Percentiles rank a stretch among this genome's conserved stretches.
phyloP scores from a whole-genome alignment of 768 basidiomycete species.

The Panaeolus papilionaceus region DNA sequence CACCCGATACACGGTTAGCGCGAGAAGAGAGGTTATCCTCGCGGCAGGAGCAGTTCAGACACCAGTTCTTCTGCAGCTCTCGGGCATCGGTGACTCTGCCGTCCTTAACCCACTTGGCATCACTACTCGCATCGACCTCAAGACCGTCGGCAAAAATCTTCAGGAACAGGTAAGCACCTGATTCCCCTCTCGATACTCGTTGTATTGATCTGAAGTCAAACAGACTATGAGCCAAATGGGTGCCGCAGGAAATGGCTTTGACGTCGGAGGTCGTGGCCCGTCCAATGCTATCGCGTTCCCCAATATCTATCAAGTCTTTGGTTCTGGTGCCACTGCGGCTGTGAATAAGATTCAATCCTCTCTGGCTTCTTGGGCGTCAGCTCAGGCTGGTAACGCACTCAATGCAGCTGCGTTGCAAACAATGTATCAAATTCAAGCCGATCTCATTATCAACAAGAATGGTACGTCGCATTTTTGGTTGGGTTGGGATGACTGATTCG shows the following conservation, averaged over 20 bases:
- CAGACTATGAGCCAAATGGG: conserved; percentile 45
- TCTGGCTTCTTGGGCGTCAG: conserved; percentile 47
- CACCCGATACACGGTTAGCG: conserved; percentile 46
- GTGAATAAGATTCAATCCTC: conserved; percentile 44
- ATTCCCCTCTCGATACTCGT: background rate
- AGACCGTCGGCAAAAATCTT: conserved; percentile 60
- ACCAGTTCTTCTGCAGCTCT: conserved; percentile 56
- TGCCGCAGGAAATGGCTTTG: conserved; percentile 45
- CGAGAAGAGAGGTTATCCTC: conserved; percentile 56
- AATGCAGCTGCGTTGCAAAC: conserved; percentile 46
- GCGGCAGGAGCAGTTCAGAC: conserved; percentile 60
- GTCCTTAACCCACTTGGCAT: conserved; percentile 54
- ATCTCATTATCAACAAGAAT: conserved; percentile 52
- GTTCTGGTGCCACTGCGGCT: conserved; percentile 36
- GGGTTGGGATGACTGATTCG: background rate
- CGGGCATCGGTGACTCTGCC: conserved; percentile 59
- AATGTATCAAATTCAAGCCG: conserved; percentile 53
- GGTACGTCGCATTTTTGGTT: conserved; percentile 33
- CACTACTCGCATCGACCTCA: conserved; percentile 48
- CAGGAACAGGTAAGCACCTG: conserved; percentile 52
- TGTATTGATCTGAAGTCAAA: background rate
- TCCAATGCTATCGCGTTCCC: conserved; percentile 58
- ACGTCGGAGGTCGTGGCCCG: conserved; percentile 48
- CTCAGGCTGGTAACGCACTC: conserved; percentile 47
- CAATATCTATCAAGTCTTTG: conserved; percentile 55